Evolutionary conservation across 805 yeast species (phyloP).

Genomic region (Candida maesae): DNA sequence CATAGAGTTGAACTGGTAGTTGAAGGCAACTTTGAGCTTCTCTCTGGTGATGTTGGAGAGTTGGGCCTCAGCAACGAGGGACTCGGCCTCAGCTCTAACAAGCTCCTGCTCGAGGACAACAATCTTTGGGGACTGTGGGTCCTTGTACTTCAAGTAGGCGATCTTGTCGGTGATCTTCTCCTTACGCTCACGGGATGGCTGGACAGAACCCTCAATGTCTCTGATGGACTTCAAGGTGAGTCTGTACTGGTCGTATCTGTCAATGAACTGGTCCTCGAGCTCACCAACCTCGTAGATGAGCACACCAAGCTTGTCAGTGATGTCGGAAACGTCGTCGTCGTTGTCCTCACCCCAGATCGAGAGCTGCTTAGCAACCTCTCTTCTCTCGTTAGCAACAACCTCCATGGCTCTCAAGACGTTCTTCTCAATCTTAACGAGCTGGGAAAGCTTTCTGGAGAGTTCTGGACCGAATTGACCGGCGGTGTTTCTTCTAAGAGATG

Average conservation of each 20-base stretch:
- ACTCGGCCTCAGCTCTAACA: slow-evolving; percentile 90
- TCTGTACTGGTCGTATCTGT: slow-evolving; percentile 82
- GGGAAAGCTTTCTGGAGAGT: slow-evolving; percentile 68
- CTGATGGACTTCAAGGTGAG: slow-evolving; percentile 75
- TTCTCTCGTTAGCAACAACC: slow-evolving; percentile 70
- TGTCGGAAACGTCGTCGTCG: slow-evolving; percentile 82
- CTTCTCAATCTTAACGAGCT: slow-evolving; percentile 76
- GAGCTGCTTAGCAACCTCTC: slow-evolving; percentile 78
- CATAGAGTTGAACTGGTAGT: slow-evolving; percentile 80
- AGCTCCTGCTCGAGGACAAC: slow-evolving; percentile 81
- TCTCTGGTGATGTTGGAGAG: slow-evolving; percentile 85
- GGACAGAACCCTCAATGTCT: slow-evolving; percentile 83
- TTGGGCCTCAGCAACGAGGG: slow-evolving; percentile 89
- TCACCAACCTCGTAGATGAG: slow-evolving; percentile 80
- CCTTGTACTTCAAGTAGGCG: slow-evolving; percentile 79
- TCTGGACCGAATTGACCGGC: slow-evolving; percentile 84
- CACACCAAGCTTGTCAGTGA: slow-evolving; percentile 84
- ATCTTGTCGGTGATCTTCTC: slow-evolving; percentile 81
- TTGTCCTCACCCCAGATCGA: slow-evolving; percentile 85
- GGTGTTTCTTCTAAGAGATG: slow-evolving; percentile 61
- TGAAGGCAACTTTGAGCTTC: slow-evolving; percentile 78
- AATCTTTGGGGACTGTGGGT: slow-evolving; percentile 77
- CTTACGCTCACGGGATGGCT: slow-evolving; percentile 85
- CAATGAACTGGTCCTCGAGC: slow-evolving; percentile 82
- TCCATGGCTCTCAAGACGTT: slow-evolving; percentile 77